Conservation (phyloP, 2,329 filamentous ascomycete species). For the Phoma herbarum region DNA sequence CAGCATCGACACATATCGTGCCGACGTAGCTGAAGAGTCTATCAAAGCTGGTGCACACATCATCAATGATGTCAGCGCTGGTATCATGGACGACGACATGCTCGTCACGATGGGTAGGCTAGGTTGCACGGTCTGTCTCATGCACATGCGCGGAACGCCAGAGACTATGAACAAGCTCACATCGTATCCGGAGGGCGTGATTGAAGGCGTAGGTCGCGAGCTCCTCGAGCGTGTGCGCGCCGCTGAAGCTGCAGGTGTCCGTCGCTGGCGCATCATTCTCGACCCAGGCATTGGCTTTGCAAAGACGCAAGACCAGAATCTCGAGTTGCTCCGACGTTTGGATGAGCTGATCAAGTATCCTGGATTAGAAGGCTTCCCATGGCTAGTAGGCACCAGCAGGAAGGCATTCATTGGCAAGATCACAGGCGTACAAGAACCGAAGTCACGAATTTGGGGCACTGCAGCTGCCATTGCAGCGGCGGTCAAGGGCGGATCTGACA, state of each 20-base stretch:
- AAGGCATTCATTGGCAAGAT: conserved; percentile 88
- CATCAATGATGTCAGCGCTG: conserved; percentile 93
- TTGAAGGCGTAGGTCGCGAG: conserved; percentile 72
- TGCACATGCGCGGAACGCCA: conserved; percentile 93
- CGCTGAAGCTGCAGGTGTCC: conserved; percentile 82
- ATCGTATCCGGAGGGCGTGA: conserved; percentile 72
- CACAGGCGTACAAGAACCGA: conserved; percentile 76
- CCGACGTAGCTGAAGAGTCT: conserved; percentile 79
- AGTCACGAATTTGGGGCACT: conserved; percentile 81
- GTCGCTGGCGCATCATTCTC: conserved; percentile 92
- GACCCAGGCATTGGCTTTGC: conserved; percentile 96
- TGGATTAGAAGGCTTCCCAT: conserved; percentile 76
- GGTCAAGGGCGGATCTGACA: conserved; percentile 85
- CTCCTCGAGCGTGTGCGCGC: conserved; percentile 74
- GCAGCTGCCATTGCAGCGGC: conserved; percentile 87
- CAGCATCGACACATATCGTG: conserved; percentile 92
- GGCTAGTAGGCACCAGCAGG: conserved; percentile 87
- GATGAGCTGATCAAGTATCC: conserved; percentile 61
- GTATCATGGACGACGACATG: conserved; percentile 81
- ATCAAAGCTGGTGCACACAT: conserved; percentile 84
- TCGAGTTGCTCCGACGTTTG: conserved; percentile 77
- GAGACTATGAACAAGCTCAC: conserved; percentile 76
- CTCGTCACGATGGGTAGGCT: conserved; percentile 79
- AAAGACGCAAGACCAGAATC: conserved; percentile 81
- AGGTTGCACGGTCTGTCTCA: conserved; percentile 81